phyloP scores from a whole-genome alignment of 768 basidiomycete species.

The Suillus luteus region DNA sequence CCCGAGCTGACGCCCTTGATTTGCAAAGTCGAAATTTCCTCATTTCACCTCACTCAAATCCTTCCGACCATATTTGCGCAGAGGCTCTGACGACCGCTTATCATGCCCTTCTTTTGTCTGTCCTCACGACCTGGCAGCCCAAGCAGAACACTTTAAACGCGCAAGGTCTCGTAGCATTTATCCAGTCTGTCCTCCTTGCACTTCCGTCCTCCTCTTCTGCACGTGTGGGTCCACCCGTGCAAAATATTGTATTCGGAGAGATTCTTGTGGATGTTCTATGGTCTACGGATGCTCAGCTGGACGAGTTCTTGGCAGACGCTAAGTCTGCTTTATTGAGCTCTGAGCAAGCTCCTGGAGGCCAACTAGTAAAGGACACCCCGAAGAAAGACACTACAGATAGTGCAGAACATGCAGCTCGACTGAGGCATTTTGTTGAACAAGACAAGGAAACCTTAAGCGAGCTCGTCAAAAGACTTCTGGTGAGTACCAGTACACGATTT shows the following conservation, averaged over 20 bases:
- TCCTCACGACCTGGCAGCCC: slow-evolving; percentile 57
- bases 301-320: slow-evolving; percentile 64
- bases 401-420: slow-evolving; percentile 41
- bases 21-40: slow-evolving; percentile 59
- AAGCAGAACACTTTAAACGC: slow-evolving; percentile 45
- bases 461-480: slow-evolving; percentile 63
- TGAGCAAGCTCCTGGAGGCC: slow-evolving; percentile 31
- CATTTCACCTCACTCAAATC: slow-evolving; percentile 59
- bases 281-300: slow-evolving; percentile 76
- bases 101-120: slow-evolving; percentile 64
- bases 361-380: slow-evolving; percentile 28
- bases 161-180: slow-evolving; percentile 58
- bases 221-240: slow-evolving; percentile 38
- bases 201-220: slow-evolving; percentile 73
- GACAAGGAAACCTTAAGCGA: slow-evolving; percentile 63
- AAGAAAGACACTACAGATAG: slow-evolving; percentile 9
- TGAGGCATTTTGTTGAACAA: slow-evolving; percentile 55
- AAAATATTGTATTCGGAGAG: slow-evolving; percentile 58
- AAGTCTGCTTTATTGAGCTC: slow-evolving; percentile 41
- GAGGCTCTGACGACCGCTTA: slow-evolving; percentile 68
- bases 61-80: slow-evolving; percentile 49
- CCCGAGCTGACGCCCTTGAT: slow-evolving; percentile 22
- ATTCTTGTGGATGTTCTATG: slow-evolving; percentile 79
- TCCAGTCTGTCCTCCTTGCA: slow-evolving; percentile 57
- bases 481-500: slow-evolving; percentile 31